phyloP scores from a whole-genome alignment of 495 filamentous ascomycete genomes.

The Staphylotrichum longicolle region DNA sequence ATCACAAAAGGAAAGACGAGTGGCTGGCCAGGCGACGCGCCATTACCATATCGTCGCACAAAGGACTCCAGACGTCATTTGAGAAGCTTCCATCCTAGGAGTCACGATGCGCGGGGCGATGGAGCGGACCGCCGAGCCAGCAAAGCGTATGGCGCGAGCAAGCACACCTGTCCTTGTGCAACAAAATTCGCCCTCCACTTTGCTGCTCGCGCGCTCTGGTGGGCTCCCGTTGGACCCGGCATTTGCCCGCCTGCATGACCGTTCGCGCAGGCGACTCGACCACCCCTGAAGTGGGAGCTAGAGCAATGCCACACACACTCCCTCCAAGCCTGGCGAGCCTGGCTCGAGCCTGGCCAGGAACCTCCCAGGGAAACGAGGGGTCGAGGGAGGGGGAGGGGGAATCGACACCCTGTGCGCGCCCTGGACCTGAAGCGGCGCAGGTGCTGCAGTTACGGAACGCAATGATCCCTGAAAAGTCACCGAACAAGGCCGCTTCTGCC shows the following conservation, averaged over 20 bases:
- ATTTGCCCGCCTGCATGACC: slow-evolving; percentile 30
- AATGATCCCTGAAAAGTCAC: not conserved
- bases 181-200: not conserved
- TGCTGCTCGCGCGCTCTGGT: not conserved
- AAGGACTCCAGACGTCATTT: not conserved
- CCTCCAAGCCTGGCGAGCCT: not conserved
- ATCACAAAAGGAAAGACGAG: not conserved
- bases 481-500: not conserved
- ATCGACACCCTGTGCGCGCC: too few relatives aligned
- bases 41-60: not conserved
- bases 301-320: slow-evolving; percentile 30
- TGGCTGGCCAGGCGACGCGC: not conserved
- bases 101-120: too few relatives aligned
- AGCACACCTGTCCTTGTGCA: too few relatives aligned
- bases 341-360: too few relatives aligned
- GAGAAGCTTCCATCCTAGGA: not conserved
- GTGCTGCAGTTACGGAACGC: not conserved
- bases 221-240: slow-evolving; percentile 16
- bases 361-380: not conserved
- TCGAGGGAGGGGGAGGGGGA: not conserved
- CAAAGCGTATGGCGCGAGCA: not conserved
- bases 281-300: slow-evolving; percentile 22
- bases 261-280: slow-evolving; percentile 20
- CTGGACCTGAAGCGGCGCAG: too few relatives aligned
- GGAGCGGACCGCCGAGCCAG: not conserved